Evolutionary conservation across 2,329 filamentous ascomycete species (phyloP), one percentile per base, ranked within the genome.

Genomic region (Neofusicoccum laricinum): DNA sequence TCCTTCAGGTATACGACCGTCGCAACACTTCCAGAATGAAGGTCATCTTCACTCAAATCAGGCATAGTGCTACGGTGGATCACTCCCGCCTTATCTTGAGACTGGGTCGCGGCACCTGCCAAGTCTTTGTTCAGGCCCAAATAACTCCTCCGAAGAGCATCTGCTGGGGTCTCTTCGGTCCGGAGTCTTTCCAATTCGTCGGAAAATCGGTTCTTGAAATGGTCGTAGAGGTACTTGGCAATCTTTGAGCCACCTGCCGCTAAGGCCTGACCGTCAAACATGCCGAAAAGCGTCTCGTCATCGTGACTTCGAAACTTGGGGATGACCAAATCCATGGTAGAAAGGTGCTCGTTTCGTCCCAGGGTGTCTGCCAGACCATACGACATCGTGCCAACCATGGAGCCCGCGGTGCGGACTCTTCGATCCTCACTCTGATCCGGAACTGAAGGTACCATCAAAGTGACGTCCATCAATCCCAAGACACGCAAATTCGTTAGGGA

Each of bases 321-420:
- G 34, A 98, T 91, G 19, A 99, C 92, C 79, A 99, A 89, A 75
- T 99, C 95, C 65, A 98, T 90, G 2, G 93, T 97, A 4, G 95
- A 98, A 59, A 99, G 80, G 75, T 99, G 95, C 77, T 99, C 95
- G 70, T 94, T 93, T 72, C 88, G 91, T 43, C 95, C 95, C 14
- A 99, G 82, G 14, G 92, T 96, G 78, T 99, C 95, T 7, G 95
- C 95, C 93, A 99, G 97, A 66, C 95, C 95, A 72, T 99, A 99
- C 1, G 92, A 90, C 77, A 99, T 86, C 36, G 92, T 90, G 1
- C 94, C 94, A 19, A 96, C 93, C 64, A 94, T 80, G 0, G 94
- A 97, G n/a, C 93, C 93, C 32, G 95, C 96, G n/a, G 95, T 98
- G 72, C 95, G 88, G 63, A 99, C 92, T 83, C 95, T 91, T 66